These are phyloP conservation scores for Chlamydomonas sp. DNA, from an alignment of 139 green algal genomes.

Conservation along the genomic window DNA sequence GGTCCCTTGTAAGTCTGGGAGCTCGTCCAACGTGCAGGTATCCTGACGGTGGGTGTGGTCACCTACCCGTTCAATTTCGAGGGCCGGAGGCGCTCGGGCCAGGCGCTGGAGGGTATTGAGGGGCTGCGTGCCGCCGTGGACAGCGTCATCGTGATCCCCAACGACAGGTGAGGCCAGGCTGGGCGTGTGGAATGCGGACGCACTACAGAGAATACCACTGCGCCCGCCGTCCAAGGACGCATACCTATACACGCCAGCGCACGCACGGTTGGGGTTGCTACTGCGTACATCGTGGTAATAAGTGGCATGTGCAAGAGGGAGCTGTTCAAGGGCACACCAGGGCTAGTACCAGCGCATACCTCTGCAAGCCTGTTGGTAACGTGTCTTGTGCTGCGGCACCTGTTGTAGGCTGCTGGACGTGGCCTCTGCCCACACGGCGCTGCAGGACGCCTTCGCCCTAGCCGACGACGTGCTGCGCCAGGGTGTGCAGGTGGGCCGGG, in stretches of 20 bases:
- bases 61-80: conserved; percentile 97
- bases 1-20: not conserved
- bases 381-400: too few relatives aligned
- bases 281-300: not conserved
- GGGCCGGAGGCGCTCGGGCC: conserved; percentile 66
- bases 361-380: too few relatives aligned
- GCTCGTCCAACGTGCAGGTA: conserved; percentile 47
- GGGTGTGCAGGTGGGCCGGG: conserved; percentile 66
- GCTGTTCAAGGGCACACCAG: too few relatives aligned
- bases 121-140: conserved; percentile 64
- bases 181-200: not conserved
- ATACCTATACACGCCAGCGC: too few relatives aligned
- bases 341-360: too few relatives aligned
- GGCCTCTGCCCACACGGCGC: conserved; percentile 78
- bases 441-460: conserved; percentile 95
- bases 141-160: conserved; percentile 91
- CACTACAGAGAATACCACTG: too few relatives aligned
- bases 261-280: too few relatives aligned
- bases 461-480: conserved; percentile 97
- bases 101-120: conserved; percentile 83
- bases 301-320: not conserved
- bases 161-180: conserved; percentile 67
- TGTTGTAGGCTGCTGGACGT: conserved; percentile 83
- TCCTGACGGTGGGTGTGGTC: conserved; percentile 93
- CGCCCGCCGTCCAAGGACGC: too few relatives aligned